Base-by-base conservation (phyloP, 2,329 filamentous ascomycete genomes). In the Thelonectria blattea region DNA sequence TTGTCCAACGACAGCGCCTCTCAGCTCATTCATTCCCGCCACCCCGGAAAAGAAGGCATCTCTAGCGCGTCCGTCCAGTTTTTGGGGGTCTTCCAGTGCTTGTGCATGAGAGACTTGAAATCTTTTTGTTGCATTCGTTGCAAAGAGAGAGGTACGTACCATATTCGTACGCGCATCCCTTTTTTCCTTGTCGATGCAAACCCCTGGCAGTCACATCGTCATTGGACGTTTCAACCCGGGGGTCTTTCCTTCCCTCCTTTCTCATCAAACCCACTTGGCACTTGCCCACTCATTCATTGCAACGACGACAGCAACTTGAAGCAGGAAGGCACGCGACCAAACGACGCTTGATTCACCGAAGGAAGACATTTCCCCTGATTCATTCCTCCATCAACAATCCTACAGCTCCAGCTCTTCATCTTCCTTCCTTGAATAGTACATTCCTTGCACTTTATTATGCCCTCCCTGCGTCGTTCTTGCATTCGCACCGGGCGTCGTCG, bases 131-230 rank as follows among this genome's bases (percentile, higher is more conserved):
- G 22, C 22, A n/a, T n/a, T n/a, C n/a, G n/a, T n/a, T n/a, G n/a
- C n/a, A n/a, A 24, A 24, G 22, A 24, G 22, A 4, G 22, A 3
- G 6, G 22, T 24, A 24, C 22, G 22, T 24, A 24, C 22, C 22
- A n/a, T n/a, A 24, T 34, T 18, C 51, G 57, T 55, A 60, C 57
- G 57, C 57, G 57, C 57, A 60, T 56, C 52, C 51, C 49, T 17
- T 50, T 24, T 37, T 22, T 39, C n/a, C 24, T 39, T 30, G 5
- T 30, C 27, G 27, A 30, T 30, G 27, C 27, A 30, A 30, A 30
- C 27, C 27, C 27, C 27, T 30, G 27, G 27, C 8, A 30, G 8
- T 2, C 8, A 7, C 5, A 30, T 30, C 27, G 27, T 30, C 27
- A 30, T 30, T 30, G 27, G 27, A 30, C 4, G 41, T 43, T 43